Evolutionary conservation across 2,329 filamentous ascomycete species (phyloP), one percentile per base, ranked within the genome.

Genomic region (Claviceps humidiphila): DNA sequence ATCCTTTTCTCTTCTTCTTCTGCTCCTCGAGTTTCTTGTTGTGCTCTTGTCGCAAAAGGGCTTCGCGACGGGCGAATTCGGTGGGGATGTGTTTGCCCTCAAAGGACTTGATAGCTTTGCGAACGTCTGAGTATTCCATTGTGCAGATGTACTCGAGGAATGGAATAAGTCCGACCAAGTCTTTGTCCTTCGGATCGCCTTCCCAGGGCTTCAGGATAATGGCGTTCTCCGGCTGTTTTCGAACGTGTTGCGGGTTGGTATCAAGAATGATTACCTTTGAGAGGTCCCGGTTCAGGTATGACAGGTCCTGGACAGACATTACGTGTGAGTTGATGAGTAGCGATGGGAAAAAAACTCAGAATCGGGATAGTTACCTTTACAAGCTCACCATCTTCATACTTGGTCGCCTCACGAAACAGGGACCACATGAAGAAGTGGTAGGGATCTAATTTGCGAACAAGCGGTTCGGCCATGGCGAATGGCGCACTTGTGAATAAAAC

Each of bases 111-210:
- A 96, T 71, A 4, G 93, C 84, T 61, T 86, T 82, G 59, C 93
- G 87, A 14, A 94, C 87, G 62, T 98, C 93, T 50, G 82, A 76
- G 60, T 89, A 87, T 58, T 89, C 85, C 87, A 97, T 95, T 20
- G 89, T 93, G 58, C 89, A 88, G 58, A 98, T 81, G 69, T 96
- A 97, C 72, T 98, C 93, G 56, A 98, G 82, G 81, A 98, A 96
- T 13, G 93, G 93, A 54, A 98, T 95, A 48, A 96, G 74, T 4
- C 83, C 80, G 22, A 98, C 86, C 11, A 98, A 84, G 47, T 89
- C 87, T 64, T 83, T 89, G 68, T 98, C 91, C 60, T 83, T 80
- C 47, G 82, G 70, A 58, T 94, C 79, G 38, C 93, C 93, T 52
- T 77, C 86, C 93, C 93, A 98, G 61, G 90, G 89, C 34, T 89